Conservation (phyloP, 306 rosid species). For the Prunus padus region DNA sequence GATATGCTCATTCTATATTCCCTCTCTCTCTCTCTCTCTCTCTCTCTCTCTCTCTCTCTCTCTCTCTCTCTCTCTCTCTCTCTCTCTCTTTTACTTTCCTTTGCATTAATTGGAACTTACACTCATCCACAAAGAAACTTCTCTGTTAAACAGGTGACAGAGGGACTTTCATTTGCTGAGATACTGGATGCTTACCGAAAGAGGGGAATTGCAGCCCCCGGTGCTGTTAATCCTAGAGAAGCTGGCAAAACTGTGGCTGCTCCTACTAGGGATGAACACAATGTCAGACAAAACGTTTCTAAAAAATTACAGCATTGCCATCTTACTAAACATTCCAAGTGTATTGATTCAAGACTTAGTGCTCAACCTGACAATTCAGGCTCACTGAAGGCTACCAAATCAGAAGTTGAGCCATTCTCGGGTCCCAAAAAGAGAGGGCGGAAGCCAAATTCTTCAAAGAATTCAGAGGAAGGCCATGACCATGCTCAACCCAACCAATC, state of each 20-base stretch:
- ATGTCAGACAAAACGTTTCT: slow-evolving; percentile 10
- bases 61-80: no score
- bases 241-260: slow-evolving; percentile 27
- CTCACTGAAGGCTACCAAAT: slow-evolving; percentile 23
- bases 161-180: slow-evolving; percentile 6
- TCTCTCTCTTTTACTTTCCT: not conserved
- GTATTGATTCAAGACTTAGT: slow-evolving; percentile 12
- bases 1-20: slow-evolving; percentile 17
- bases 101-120: not conserved
- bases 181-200: no score
- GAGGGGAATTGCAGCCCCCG: not conserved
- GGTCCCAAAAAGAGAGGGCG: slow-evolving; percentile 51
- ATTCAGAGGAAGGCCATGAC: slow-evolving; percentile 49
- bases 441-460: slow-evolving; percentile 54
- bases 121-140: slow-evolving; percentile 2
- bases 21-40: not conserved
- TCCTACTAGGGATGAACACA: slow-evolving; percentile 26
- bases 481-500: slow-evolving; percentile 16
- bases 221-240: slow-evolving; percentile 23
- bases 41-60: no score
- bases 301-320: slow-evolving; percentile 29
- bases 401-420: slow-evolving; percentile 31
- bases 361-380: slow-evolving; percentile 25
- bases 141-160: slow-evolving; percentile 38
- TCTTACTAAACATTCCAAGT: slow-evolving; percentile 30